A percentile compares a stretch with the other conserved stretches of the same genome.
Evolutionary conservation across 169 alveolate species (phyloP).

Genomic region (Hammondia hammondi): DNA sequence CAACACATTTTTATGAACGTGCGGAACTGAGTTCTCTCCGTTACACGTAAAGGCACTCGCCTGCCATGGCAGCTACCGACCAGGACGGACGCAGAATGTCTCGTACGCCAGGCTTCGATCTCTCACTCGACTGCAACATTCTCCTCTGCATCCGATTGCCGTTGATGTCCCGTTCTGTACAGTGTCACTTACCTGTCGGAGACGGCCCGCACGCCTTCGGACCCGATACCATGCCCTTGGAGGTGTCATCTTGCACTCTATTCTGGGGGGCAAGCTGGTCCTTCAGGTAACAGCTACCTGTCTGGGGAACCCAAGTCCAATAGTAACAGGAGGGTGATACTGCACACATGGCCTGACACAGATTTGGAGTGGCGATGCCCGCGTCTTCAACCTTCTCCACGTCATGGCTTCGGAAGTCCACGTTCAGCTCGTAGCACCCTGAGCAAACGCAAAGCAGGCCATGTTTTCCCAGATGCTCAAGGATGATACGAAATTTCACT

Average conservation of each 20-base stretch:
- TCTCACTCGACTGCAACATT: too few species aligned
- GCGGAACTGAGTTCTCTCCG: too few species aligned
- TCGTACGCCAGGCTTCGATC: too few species aligned
- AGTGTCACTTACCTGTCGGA: neutral
- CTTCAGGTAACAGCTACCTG: conserved; percentile 41
- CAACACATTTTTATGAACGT: too few species aligned
- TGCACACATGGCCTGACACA: conserved; percentile 24
- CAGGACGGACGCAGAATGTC: too few species aligned
- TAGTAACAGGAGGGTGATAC: neutral
- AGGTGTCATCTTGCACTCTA: neutral
- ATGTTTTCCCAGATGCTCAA: neutral
- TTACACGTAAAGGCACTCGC: too few species aligned
- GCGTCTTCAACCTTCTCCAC: conserved; percentile 6
- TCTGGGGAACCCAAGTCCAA: conserved; percentile 37
- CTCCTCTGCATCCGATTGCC: too few species aligned
- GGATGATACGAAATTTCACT: too few species aligned
- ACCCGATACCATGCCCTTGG: conserved; percentile 29
- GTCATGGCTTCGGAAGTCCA: conserved; percentile 43
- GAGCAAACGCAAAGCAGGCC: neutral
- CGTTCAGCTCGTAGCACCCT: conserved; percentile 27
- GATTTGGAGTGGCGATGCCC: neutral
- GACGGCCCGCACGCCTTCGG: conserved; percentile 21
- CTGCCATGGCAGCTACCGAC: too few species aligned
- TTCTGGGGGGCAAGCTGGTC: conserved; percentile 3
- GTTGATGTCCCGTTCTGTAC: too few species aligned